Evolutionary conservation across 192 early-diverging fungal genomes (phyloP).

Genomic region (Umbelopsis sp.): DNA sequence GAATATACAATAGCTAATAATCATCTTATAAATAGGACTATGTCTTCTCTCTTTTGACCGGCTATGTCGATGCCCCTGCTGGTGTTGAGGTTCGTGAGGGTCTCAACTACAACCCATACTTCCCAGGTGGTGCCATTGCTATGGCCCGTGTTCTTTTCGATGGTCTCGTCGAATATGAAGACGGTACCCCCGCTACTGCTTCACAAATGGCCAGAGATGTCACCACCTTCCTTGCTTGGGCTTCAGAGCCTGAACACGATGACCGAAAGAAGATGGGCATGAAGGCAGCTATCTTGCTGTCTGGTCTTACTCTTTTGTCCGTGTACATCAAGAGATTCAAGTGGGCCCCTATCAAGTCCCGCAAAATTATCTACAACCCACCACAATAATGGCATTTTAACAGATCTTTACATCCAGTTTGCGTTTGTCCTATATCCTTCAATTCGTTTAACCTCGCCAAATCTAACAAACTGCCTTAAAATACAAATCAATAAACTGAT

Average conservation of each 20-base stretch:
- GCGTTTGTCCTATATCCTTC: slow-evolving; percentile 24
- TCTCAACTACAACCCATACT: slow-evolving; percentile 99
- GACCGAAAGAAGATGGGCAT: slow-evolving; percentile 95
- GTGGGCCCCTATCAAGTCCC: slow-evolving; percentile 89
- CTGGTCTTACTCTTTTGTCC: slow-evolving; percentile 72
- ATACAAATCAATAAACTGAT: slow-evolving; percentile 19
- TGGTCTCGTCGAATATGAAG: slow-evolving; percentile 94
- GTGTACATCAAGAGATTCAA: slow-evolving; percentile 94
- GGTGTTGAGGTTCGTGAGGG: slow-evolving; percentile 93
- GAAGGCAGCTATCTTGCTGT: slow-evolving; percentile 80
- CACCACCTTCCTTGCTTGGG: slow-evolving; percentile 90
- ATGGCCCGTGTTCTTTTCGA: slow-evolving; percentile 97
- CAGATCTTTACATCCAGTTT: slow-evolving; percentile 23
- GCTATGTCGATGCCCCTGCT: slow-evolving; percentile 93
- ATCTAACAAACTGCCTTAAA: slow-evolving; percentile 21
- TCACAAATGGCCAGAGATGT: slow-evolving; percentile 99
- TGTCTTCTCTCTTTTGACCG: slow-evolving; percentile 94
- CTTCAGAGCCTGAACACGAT: slow-evolving; percentile 95
- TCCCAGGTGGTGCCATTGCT: slow-evolving; percentile 96
- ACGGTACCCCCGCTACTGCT: slow-evolving; percentile 93
- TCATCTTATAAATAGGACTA: slow-evolving; percentile 72
- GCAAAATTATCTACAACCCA: slow-evolving; percentile 84
- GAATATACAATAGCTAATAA: background rate
- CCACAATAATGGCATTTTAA: slow-evolving; percentile 23
- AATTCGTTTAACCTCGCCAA: slow-evolving; percentile 24